These are phyloP conservation scores for Aspergillus novoparasiticus DNA, from an alignment of 2,329 filamentous ascomycete genomes.

Conservation along the genomic window DNA sequence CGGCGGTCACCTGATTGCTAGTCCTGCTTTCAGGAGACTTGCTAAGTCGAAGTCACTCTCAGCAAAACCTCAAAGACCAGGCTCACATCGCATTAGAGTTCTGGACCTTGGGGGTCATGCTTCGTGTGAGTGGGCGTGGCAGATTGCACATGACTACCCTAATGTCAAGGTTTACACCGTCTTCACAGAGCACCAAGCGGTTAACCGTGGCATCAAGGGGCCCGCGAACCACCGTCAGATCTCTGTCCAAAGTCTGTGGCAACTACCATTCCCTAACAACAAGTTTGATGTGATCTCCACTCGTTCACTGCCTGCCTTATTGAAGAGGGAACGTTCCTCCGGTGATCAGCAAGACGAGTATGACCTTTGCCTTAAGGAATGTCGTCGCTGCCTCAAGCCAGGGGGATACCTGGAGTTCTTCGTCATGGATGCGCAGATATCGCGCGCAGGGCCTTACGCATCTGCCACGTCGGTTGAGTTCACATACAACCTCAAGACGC, in stretches of 20 bases:
- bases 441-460: conserved; percentile 77
- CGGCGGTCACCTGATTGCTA: conserved; percentile 62
- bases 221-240: conserved; percentile 86
- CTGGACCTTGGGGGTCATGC: conserved; percentile 85
- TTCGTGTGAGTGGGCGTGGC: conserved; percentile 94
- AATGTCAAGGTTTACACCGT: conserved; percentile 87
- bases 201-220: conserved; percentile 75
- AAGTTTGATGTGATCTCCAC: conserved; percentile 93
- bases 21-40: conserved; percentile 49
- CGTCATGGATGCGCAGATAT: conserved; percentile 85
- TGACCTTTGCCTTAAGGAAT: conserved; percentile 81
- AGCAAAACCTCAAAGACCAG: conserved; percentile 29
- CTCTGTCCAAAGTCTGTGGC: conserved; percentile 73
- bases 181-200: conserved; percentile 72
- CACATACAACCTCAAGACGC: conserved; percentile 81
- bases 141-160: conserved; percentile 82
- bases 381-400: conserved; percentile 87
- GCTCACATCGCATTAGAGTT: conserved; percentile 61
- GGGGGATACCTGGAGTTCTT: conserved; percentile 91
- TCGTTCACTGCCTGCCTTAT: conserved; percentile 78
- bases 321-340: conserved; percentile 68
- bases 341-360: conserved; percentile 79
- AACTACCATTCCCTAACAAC: conserved; percentile 79
- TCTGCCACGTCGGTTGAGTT: conserved; percentile 89
- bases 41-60: conserved; percentile 29